Conservation (phyloP, 192 early-diverging fungal genomes). For the Obelidium mucronatum region DNA sequence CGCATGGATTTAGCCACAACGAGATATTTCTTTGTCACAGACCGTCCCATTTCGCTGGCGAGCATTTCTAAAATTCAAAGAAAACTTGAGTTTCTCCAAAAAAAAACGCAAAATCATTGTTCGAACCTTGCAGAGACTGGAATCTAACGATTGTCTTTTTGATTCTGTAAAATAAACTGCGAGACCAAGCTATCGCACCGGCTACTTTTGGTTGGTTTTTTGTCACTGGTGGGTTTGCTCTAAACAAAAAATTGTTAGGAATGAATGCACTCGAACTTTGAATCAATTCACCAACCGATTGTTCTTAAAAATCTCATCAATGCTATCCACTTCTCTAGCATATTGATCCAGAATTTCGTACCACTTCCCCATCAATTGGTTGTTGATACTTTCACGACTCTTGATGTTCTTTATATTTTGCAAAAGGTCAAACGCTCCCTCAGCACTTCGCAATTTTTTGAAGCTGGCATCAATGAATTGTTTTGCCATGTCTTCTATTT, state of each 20-base stretch:
- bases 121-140: constrained; percentile 63
- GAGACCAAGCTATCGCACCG: constrained; percentile 66
- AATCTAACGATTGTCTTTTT: constrained; percentile 72
- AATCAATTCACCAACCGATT: constrained; percentile 52
- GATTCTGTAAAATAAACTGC: constrained; percentile 63
- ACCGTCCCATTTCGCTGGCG: constrained; percentile 61
- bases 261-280: too few relatives aligned
- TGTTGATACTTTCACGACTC: constrained; percentile 64
- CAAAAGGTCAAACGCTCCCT: constrained; percentile 69
- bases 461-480: constrained; percentile 72
- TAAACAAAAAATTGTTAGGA: constrained; percentile 43
- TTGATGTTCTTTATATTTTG: constrained; percentile 75
- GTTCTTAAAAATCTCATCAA: constrained; percentile 67
- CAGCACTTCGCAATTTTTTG: constrained; percentile 68
- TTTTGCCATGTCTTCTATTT: constrained; percentile 74
- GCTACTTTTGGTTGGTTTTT: constrained; percentile 72
- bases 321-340: constrained; percentile 66
- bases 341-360: constrained; percentile 72
- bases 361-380: constrained; percentile 72
- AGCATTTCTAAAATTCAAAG: constrained; percentile 63
- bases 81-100: not conserved
- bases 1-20: constrained; percentile 67
- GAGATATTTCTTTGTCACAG: constrained; percentile 67
- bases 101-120: not conserved
- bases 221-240: constrained; percentile 61